A percentile compares a stretch with the other conserved stretches of the same genome.
Conservation (phyloP, 2,329 filamentous ascomycete genomes). For the Apiospora hydei region DNA sequence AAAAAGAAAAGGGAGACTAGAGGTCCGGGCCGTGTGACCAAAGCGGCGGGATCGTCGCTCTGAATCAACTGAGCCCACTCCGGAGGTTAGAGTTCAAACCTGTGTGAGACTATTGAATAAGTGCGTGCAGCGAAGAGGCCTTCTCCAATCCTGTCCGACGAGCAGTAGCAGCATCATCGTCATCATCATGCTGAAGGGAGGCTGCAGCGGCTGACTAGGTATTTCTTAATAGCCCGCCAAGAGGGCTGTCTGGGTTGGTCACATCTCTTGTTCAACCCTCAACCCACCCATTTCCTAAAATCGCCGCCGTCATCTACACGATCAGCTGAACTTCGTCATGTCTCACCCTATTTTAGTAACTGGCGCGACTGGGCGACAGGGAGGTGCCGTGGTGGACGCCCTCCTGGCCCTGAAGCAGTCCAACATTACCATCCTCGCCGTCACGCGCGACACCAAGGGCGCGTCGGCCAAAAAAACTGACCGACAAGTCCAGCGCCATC, state of each 20-base stretch:
- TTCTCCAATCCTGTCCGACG: constrained; percentile 14
- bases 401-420: constrained; percentile 42
- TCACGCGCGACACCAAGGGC: constrained; percentile 62
- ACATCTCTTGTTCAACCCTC: background rate
- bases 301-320: constrained; percentile 1
- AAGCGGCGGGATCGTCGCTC: background rate
- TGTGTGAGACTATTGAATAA: constrained; percentile 10
- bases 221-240: background rate
- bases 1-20: background rate
- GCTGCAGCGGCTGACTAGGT: background rate
- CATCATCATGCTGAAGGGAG: background rate
- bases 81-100: constrained; percentile 7
- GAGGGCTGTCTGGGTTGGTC: background rate
- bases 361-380: constrained; percentile 58
- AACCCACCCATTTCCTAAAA: background rate
- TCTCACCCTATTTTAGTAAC: constrained; percentile 49
- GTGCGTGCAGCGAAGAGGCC: background rate
- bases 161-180: no score
- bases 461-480: constrained; percentile 55
- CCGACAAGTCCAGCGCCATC: constrained; percentile 48
- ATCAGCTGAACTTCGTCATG: constrained; percentile 34
- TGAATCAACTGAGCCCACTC: background rate
- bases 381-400: constrained; percentile 51
- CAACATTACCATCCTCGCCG: constrained; percentile 57
- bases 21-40: constrained; percentile 17